These are phyloP conservation scores for Melanomma pulvis-pyrius DNA, from an alignment of 495 filamentous ascomycete species.

Conservation along the genomic window DNA sequence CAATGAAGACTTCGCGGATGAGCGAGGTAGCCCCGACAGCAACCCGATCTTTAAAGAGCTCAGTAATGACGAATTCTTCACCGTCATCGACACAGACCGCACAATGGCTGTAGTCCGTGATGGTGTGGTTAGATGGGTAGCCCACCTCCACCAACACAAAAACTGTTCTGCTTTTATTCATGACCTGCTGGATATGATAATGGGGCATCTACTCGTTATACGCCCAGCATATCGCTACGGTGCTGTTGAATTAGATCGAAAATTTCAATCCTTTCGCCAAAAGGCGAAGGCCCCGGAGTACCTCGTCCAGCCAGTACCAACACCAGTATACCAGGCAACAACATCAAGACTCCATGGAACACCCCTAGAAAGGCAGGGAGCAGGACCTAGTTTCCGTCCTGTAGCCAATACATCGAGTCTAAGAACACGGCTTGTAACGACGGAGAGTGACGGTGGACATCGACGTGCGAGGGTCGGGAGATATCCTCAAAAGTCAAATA, in stretches of 20 bases:
- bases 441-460: not conserved
- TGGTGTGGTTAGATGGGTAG: constrained; percentile 5
- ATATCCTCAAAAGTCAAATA: not conserved
- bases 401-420: not conserved
- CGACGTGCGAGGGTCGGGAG: not conserved
- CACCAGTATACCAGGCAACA: not conserved
- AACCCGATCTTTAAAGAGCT: not conserved
- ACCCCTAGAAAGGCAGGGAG: not conserved
- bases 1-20: not conserved
- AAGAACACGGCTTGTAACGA: not conserved
- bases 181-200: constrained; percentile 3
- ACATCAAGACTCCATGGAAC: not conserved
- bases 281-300: not conserved
- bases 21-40: not conserved
- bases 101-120: constrained; percentile 2
- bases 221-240: not conserved
- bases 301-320: not conserved
- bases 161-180: constrained; percentile 9
- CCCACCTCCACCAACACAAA: not conserved
- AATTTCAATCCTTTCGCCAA: not conserved
- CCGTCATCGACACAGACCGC: not conserved
- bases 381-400: not conserved
- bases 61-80: constrained; percentile 2
- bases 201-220: not conserved
- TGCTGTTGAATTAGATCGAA: not conserved